Base-by-base conservation (phyloP, 2,329 filamentous ascomycete genomes). In the Fusarium sp. region DNA sequence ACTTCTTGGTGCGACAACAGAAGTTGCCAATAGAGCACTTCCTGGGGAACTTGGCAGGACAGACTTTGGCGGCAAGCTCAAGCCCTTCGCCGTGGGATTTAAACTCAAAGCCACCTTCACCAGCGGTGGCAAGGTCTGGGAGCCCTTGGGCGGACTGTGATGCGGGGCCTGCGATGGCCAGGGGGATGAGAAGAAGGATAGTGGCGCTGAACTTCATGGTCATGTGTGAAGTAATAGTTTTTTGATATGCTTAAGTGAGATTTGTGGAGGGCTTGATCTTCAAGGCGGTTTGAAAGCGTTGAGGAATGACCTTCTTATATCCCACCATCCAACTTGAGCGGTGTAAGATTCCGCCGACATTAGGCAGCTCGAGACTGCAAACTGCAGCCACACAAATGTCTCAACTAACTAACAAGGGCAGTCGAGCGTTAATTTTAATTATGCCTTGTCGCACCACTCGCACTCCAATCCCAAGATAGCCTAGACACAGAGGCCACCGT, bases 1-100 rank as follows among this genome's bases (percentile, higher is more conserved):
- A 67, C 46, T 67, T 67, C 3, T 56, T 30, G 5, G 65, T 67
- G 7, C 57, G 46, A 15, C 65, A 67, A 43, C 65, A 68, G 15
- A 67, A 64, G 20, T 53, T 52, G 0, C 49, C 53, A 2, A 67
- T 15, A 14, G 63, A 47, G 43, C 63, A 63, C 15, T 66, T 56
- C 40, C 64, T 46, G 1, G 64, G 64, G 30, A 57, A 67, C 2
- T 67, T 67, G 47, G 56, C 64, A 17, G 64, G 64, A 24, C 64
- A 67, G 17, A 60, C 51, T 2, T 11, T 40, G 7, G 62, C 62
- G 4, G 64, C 64, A 0, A 61, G 43, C 4, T 56, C 26, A 4
- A 57, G 19, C 1, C 47, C 56, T 5, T 46, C 62, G 1, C 56
- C 47, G 4, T 55, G n/a, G 0, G 32, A 44, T 7, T 37, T 22